A percentile compares a stretch with the other conserved stretches of the same genome.
phyloP scores from a whole-genome alignment of 495 filamentous ascomycete species.

The Massariosphaeria phaeospora region DNA sequence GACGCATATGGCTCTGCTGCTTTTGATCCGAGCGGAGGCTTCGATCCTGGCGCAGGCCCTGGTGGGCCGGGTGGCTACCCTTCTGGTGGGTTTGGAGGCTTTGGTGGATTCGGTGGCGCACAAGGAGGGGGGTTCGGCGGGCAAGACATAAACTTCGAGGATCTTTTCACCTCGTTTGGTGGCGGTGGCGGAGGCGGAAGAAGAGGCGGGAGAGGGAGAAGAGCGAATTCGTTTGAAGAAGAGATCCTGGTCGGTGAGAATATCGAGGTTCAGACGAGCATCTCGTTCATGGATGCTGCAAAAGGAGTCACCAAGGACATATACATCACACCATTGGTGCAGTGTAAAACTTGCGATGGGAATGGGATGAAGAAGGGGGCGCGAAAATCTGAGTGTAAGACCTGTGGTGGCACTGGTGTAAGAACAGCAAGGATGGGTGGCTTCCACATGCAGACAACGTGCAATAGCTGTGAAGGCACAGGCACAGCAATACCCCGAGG shows the following conservation, averaged over 20 bases:
- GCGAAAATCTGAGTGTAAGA: slow-evolving; percentile 64
- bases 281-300: slow-evolving; percentile 94
- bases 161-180: slow-evolving; percentile 83
- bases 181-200: slow-evolving; percentile 59
- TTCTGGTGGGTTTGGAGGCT: slow-evolving; percentile 40
- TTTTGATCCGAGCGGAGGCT: slow-evolving; percentile 73
- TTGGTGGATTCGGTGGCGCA: slow-evolving; percentile 50
- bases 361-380: slow-evolving; percentile 78
- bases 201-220: slow-evolving; percentile 47
- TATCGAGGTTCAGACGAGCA: slow-evolving; percentile 86
- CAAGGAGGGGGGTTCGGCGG: slow-evolving; percentile 59
- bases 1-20: slow-evolving; percentile 84
- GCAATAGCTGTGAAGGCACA: slow-evolving; percentile 69
- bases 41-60: slow-evolving; percentile 62
- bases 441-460: slow-evolving; percentile 93
- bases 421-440: slow-evolving; percentile 85
- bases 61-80: slow-evolving; percentile 43
- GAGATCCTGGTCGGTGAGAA: slow-evolving; percentile 80
- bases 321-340: slow-evolving; percentile 65
- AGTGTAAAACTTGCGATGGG: slow-evolving; percentile 77
- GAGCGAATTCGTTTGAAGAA: slow-evolving; percentile 59
- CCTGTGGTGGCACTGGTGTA: slow-evolving; percentile 81
- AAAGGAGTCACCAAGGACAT: slow-evolving; percentile 80
- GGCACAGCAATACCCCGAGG: slow-evolving; percentile 69
- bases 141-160: slow-evolving; percentile 86